Conservation (phyloP, 2,329 filamentous ascomycete species). For the Juglanconis oblonga region DNA sequence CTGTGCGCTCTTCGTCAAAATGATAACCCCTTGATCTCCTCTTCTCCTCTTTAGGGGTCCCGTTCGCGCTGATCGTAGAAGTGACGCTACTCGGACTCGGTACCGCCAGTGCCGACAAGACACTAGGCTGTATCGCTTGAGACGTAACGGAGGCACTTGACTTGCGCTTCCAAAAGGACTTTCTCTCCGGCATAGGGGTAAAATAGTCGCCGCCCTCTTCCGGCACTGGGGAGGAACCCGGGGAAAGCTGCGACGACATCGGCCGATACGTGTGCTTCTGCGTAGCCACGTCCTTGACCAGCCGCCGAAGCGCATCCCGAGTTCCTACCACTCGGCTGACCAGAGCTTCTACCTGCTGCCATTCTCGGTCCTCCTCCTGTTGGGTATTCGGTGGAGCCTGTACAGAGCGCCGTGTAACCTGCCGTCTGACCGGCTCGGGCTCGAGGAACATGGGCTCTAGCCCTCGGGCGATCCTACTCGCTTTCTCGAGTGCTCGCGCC, state of each 20-base stretch:
- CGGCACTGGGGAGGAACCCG: slow-evolving; percentile 33
- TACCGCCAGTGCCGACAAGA: slow-evolving; percentile 39
- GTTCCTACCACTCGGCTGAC: slow-evolving; percentile 85
- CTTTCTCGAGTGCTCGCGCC: slow-evolving; percentile 80
- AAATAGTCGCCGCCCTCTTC: slow-evolving; percentile 58
- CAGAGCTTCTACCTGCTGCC: slow-evolving; percentile 80
- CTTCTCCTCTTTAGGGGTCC: slow-evolving; percentile 27
- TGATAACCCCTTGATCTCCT: slow-evolving; percentile 34
- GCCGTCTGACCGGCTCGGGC: slow-evolving; percentile 21
- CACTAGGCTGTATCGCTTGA: slow-evolving; percentile 37
- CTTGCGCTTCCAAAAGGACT: slow-evolving; percentile 91
- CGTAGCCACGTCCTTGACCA: slow-evolving; percentile 80
- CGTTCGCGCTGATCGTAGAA: slow-evolving; percentile 15
- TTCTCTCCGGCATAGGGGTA: slow-evolving; percentile 50
- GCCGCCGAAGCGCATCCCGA: slow-evolving; percentile 78
- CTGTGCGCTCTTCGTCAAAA: slow-evolving; percentile 56
- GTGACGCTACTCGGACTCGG: slow-evolving; percentile 37
- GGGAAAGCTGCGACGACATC: slow-evolving; percentile 38
- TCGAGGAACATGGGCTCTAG: slow-evolving; percentile 37
- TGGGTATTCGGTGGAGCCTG: slow-evolving; percentile 31
- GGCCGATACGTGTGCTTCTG: slow-evolving; percentile 47
- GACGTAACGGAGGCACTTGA: slow-evolving; percentile 52
- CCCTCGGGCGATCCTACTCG: slow-evolving; percentile 64
- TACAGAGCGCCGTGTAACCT: slow-evolving; percentile 21
- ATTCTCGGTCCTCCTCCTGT: slow-evolving; percentile 71